Conservation (phyloP, 2,329 filamentous ascomycete species). For the Dothistroma pini region DNA sequence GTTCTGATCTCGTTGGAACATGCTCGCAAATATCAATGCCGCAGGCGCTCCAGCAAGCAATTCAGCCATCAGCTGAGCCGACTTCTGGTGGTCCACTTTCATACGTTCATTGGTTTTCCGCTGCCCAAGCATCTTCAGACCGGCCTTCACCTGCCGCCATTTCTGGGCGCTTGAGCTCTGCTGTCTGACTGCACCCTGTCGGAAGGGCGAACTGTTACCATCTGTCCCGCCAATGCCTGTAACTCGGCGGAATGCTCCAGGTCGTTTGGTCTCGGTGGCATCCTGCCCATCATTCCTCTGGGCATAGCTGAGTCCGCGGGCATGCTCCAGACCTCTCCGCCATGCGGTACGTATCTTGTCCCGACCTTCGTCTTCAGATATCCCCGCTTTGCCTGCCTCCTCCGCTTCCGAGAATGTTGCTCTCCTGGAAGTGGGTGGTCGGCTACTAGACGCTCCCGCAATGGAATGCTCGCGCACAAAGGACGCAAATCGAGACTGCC, state of each 20-base stretch:
- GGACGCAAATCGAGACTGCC: slow-evolving; percentile 47
- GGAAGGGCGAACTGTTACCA: slow-evolving; percentile 39
- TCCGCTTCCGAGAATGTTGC: slow-evolving; percentile 42
- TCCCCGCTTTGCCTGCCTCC: slow-evolving; percentile 40
- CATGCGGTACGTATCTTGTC: slow-evolving; percentile 47
- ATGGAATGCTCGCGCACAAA: slow-evolving; percentile 48
- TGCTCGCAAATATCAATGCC: slow-evolving; percentile 89
- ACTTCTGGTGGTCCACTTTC: slow-evolving; percentile 89
- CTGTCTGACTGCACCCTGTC: slow-evolving; percentile 45
- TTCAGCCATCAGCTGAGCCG: slow-evolving; percentile 93
- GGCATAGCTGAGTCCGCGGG: slow-evolving; percentile 46
- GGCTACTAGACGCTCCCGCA: slow-evolving; percentile 50
- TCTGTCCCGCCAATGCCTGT: slow-evolving; percentile 41
- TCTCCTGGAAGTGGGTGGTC: slow-evolving; percentile 55
- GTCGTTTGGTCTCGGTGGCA: slow-evolving; percentile 38
- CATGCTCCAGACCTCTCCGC: slow-evolving; percentile 46
- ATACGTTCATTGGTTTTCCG: slow-evolving; percentile 82
- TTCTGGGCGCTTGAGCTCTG: slow-evolving; percentile 62
- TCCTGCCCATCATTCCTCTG: slow-evolving; percentile 31
- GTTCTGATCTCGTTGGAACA: slow-evolving; percentile 96
- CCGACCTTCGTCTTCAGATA: slow-evolving; percentile 51
- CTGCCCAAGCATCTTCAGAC: slow-evolving; percentile 70
- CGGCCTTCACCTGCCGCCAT: slow-evolving; percentile 92
- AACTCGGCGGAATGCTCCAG: slow-evolving; percentile 45
- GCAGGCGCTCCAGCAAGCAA: slow-evolving; percentile 88